Evolutionary conservation across 148 eudicot species (phyloP).

Genomic region (Rhododendron mucronatum): DNA sequence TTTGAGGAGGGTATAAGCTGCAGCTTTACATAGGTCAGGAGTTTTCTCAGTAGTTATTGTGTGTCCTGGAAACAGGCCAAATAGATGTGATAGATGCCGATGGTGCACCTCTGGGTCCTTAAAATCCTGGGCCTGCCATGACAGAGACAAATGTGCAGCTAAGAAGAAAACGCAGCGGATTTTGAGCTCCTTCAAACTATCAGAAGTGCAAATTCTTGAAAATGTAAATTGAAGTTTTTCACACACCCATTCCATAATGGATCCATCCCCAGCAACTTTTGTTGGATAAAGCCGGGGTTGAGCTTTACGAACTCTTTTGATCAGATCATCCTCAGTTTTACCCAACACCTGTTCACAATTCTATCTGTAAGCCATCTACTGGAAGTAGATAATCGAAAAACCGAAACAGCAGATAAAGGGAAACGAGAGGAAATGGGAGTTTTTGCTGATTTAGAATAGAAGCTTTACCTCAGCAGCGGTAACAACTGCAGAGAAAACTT

Average conservation of each 20-base stretch:
- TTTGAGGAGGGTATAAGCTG: constrained; percentile 49
- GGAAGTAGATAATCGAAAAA: neutral
- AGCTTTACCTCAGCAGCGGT: constrained; percentile 56
- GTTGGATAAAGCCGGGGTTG: constrained; percentile 54
- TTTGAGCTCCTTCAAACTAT: neutral
- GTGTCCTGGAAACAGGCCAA: constrained; percentile 77
- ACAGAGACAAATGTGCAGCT: neutral
- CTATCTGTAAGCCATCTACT: neutral
- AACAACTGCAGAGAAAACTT: constrained; percentile 55
- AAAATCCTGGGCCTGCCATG: constrained; percentile 51
- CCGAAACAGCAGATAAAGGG: neutral
- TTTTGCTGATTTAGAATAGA: neutral
- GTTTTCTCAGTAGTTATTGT: constrained; percentile 47
- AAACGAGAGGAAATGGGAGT: neutral
- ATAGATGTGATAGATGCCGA: constrained; percentile 75
- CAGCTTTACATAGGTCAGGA: constrained; percentile 78
- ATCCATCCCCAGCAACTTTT: constrained; percentile 62
- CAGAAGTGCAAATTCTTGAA: neutral
- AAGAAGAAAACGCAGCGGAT: neutral
- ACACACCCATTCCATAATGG: constrained; percentile 82
- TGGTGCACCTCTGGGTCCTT: constrained; percentile 66
- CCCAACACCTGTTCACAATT: constrained; percentile 43
- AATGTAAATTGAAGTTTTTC: neutral
- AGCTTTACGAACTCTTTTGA: constrained; percentile 61
- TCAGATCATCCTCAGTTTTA: constrained; percentile 45